phyloP scores from a whole-genome alignment of 768 basidiomycete genomes.

The Exidia glandulosa region DNA sequence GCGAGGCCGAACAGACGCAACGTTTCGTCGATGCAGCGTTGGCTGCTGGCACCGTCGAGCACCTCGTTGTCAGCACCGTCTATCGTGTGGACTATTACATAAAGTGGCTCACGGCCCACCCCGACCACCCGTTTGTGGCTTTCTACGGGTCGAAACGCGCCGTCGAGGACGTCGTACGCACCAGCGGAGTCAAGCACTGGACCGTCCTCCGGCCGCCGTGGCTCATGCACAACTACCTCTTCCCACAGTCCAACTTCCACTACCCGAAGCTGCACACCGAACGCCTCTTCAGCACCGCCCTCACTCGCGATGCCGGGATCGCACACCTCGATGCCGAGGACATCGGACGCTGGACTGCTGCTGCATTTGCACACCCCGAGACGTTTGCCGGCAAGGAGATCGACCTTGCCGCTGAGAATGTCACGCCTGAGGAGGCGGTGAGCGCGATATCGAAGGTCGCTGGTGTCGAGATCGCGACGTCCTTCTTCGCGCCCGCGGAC shows the following conservation, averaged over 20 bases:
- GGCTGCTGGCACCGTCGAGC: background rate
- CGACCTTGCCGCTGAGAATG: background rate
- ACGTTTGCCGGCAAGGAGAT: background rate
- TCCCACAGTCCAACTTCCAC: background rate
- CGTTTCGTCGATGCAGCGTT: background rate
- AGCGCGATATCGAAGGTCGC: background rate
- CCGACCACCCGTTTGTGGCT: background rate
- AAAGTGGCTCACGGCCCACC: background rate
- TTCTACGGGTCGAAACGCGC: background rate
- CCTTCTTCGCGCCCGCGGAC: background rate
- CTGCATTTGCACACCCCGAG: background rate
- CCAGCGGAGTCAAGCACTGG: background rate
- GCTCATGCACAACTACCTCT: background rate
- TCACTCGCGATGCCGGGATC: background rate
- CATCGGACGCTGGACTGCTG: background rate
- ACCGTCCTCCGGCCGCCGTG: background rate
- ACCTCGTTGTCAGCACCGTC: background rate
- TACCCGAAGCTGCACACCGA: background rate
- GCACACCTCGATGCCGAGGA: background rate
- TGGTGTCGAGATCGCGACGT: background rate
- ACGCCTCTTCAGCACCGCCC: background rate
- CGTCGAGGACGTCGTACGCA: background rate
- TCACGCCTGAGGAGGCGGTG: background rate
- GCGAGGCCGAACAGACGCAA: background rate
- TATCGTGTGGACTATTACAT: background rate